Evolutionary conservation across 352 stramenopile genomes (phyloP), one percentile per base, ranked within the genome.

Genomic region (Phytophthora foliorum): DNA sequence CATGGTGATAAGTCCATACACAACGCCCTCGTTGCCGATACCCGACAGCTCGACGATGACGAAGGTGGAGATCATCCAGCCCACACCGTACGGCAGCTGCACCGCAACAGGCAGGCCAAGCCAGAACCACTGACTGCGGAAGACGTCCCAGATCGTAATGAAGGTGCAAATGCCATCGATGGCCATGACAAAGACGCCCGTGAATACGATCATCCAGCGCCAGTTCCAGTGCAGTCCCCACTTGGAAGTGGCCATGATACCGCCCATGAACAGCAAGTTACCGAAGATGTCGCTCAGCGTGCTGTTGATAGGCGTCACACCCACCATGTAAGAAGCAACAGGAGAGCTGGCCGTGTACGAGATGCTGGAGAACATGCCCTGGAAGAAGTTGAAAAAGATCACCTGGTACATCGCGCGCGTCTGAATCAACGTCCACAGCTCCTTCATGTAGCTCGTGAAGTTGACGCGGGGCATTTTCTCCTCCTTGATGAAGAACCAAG

Each of bases 31-130:
- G 46, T 83, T 82, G 24, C 77, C 79, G 10, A 80, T 41, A 14
- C 75, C 78, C 9, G 72, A 57, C 10, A 88, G 41, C 48, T 88
- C 79, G 27, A 85, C 77, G 3, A 77, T 67, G 4, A 83, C 70
- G 29, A 72, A 84, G 25, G 65, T 74, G 2, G 39, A 39, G 22
- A 84, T 73, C 48, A 86, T 72, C 48, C 74, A 84, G 25, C 69
- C 56, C 11, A 84, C 56, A n/a, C 65, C 74, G 21, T 62, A 57
- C 4, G 76, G 73, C 19, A 84, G 39, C 25, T 79, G 48, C 54
- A 80, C 73, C 1, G 78, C 57, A 38, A 84, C 56, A 0, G 71
- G 57, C 7, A 69, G 25, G 6, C 34, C 34, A 16, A 41, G 34
- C 34, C 34, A 41, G 16, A 41, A 41, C 34, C 34, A 41, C 16